A percentile compares a stretch with the other conserved stretches of the same genome.
Evolutionary conservation across 2,329 filamentous ascomycete genomes (phyloP).

Genomic region (Fusarium redolens): DNA sequence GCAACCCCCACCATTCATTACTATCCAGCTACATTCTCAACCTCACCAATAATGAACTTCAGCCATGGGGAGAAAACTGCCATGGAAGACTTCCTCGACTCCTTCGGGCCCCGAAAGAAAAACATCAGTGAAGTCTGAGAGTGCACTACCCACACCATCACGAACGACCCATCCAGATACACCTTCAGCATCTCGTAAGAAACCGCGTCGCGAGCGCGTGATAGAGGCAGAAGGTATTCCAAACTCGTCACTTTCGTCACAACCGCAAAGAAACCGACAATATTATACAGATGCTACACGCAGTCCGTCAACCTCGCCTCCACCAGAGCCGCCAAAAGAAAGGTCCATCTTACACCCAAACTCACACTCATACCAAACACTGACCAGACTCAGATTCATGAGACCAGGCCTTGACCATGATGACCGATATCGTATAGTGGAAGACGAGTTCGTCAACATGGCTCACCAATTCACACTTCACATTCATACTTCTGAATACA

Average conservation of each 20-base stretch:
- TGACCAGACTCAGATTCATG: conserved; percentile 65
- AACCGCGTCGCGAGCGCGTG: conserved; percentile 37
- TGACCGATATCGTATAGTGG: conserved; percentile 83
- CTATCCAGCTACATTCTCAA: neutral
- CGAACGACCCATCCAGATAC: conserved; percentile 11
- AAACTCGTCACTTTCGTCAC: neutral
- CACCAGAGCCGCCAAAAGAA: conserved; percentile 60
- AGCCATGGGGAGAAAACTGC: conserved; percentile 63
- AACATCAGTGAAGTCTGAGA: conserved; percentile 18
- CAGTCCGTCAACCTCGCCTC: conserved; percentile 63
- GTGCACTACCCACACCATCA: neutral
- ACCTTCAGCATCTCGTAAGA: conserved; percentile 20
- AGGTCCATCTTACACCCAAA: conserved; percentile 48
- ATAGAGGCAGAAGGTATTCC: conserved; percentile 41
- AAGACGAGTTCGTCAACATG: conserved; percentile 78
- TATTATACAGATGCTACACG: conserved; percentile 40
- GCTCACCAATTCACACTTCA: conserved; percentile 79
- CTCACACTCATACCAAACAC: neutral
- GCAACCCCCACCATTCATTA: conserved; percentile 15
- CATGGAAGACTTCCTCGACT: conserved; percentile 57
- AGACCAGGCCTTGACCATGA: conserved; percentile 72
- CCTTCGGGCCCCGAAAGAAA: conserved; percentile 12
- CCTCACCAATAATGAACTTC: conserved; percentile 14
- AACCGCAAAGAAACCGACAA: neutral
- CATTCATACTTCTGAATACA: conserved; percentile 82